A percentile compares a stretch with the other conserved stretches of the same genome.
phyloP scores from a whole-genome alignment of 768 basidiomycete genomes.

The Phallus indusiatus region DNA sequence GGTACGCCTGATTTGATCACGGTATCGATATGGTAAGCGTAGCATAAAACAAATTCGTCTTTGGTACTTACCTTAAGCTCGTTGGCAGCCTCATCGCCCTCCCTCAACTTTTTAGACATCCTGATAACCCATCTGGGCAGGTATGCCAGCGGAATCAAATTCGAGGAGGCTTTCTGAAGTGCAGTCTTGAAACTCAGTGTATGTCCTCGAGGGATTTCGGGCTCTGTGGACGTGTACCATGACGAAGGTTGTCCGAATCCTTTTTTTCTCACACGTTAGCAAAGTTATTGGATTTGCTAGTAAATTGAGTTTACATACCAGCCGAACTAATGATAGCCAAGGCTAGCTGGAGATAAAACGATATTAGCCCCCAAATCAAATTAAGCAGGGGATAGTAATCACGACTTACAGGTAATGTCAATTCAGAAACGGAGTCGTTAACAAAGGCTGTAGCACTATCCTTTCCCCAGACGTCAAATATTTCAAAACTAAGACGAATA shows the following conservation, averaged over 20 bases:
- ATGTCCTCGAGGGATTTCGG: constrained; percentile 34
- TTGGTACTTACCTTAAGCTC: constrained; percentile 20
- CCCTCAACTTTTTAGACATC: constrained; percentile 24
- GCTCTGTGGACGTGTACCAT: constrained; percentile 34
- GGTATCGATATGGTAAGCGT: background rate
- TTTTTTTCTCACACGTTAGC: constrained; percentile 12
- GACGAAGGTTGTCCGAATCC: constrained; percentile 44
- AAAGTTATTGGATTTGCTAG: background rate
- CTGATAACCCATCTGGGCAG: constrained; percentile 33
- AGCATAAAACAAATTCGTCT: background rate
- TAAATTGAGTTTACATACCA: constrained; percentile 21
- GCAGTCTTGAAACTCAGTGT: constrained; percentile 39
- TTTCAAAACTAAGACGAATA: constrained; percentile 30
- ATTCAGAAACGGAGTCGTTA: constrained; percentile 37
- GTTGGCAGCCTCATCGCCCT: constrained; percentile 16
- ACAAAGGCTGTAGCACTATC: constrained; percentile 26
- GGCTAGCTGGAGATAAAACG: no score
- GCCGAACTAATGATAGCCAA: constrained; percentile 48
- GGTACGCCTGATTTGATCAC: constrained; percentile 34
- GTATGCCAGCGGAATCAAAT: constrained; percentile 28
- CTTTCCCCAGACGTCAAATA: constrained; percentile 40
- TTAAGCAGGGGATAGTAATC: no score
- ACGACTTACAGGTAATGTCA: constrained; percentile 46
- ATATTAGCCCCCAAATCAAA: no score
- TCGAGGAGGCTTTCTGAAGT: constrained; percentile 32